Base-by-base conservation (phyloP, 2,329 filamentous ascomycete species). In the Paecilomyces sp. region DNA sequence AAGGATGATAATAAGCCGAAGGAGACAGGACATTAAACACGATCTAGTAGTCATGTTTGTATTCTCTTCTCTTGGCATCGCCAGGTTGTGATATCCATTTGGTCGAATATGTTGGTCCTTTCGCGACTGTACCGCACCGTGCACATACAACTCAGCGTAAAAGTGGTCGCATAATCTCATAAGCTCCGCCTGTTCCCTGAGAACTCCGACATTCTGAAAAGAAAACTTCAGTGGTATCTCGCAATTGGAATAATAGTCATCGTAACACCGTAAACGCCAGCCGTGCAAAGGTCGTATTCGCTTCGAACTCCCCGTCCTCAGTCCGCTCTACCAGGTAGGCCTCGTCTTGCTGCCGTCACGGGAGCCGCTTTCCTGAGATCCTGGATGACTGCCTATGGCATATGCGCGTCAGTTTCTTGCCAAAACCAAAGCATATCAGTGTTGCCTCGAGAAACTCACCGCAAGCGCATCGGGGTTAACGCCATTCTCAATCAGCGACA, bases 401-500 rank as follows among this genome's bases (percentile, higher is more conserved):
- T 54, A 54, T 31, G 54, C 54, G 59, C 50, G 63, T 57, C 28
- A 51, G 36, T 60, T 55, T 62, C 54, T 47, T 25, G 24, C 31
- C 52, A 53, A 7, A 58, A 3, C 13, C 25, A 36, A 4, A 50
- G 22, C 1, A 54, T 24, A 28, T 2, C 47, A 25, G n/a, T 57
- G 50, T 41, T 36, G 11, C 7, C 18, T 41, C 18, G 22, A 25
- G 55, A 18, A 63, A 79, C 91, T 71, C 83, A 97, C 94, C 25
- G 93, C 92, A 33, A 99, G 80, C 1, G 93, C 94, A 74, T 97
- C 93, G 0, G 94, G 94, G 71, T 96, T 96, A 31, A 97, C 91
- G 13, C 94, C 94, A 71, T 96, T 96, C 77, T 99, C 94, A 67
- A 99, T 95, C 75, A 99, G 84, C 58, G 92, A 96, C 61, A 97